Evolutionary conservation across 768 basidiomycete species (phyloP).

Genomic region (Lactifluus rugatus): DNA sequence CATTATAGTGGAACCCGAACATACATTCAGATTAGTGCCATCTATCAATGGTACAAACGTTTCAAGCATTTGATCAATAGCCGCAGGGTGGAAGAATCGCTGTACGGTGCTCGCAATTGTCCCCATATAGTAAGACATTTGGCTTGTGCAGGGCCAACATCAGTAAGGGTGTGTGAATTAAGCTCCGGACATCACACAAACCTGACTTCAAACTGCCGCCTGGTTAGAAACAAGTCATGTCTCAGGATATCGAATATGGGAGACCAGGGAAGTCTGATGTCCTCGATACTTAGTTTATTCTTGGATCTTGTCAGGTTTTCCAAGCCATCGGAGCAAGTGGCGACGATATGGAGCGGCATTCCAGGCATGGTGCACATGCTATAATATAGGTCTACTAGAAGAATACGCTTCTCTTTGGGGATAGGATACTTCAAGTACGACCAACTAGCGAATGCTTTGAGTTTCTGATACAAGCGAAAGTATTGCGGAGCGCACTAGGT

Average conservation of each 20-base stretch:
- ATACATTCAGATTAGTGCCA: conserved; percentile 61
- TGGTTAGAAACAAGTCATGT: conserved; percentile 65
- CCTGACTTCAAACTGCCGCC: conserved; percentile 75
- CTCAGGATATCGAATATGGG: conserved; percentile 63
- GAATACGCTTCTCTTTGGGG: conserved; percentile 66
- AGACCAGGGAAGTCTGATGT: conserved; percentile 76
- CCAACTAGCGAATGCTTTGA: conserved; percentile 44
- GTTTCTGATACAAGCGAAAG: conserved; percentile 13
- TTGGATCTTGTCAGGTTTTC: conserved; percentile 52
- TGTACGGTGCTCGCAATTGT: conserved; percentile 57
- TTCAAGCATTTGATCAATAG: conserved; percentile 81
- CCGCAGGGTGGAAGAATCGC: conserved; percentile 83
- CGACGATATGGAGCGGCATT: conserved; percentile 59
- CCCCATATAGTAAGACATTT: conserved; percentile 71
- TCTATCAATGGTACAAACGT: conserved; percentile 74
- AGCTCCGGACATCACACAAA: conserved; percentile 27
- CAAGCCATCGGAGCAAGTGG: conserved; percentile 55
- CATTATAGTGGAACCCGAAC: conserved; percentile 23
- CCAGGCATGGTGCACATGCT: conserved; percentile 68
- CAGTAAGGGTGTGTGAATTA: neutral
- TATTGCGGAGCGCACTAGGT: conserved; percentile 43
- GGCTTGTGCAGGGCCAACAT: conserved; percentile 32
- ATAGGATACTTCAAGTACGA: conserved; percentile 78
- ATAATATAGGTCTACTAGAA: conserved; percentile 70
- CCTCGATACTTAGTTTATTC: conserved; percentile 65